These are phyloP conservation scores for Moricandia moricandioides DNA, from an alignment of 345 rosid genomes.

Conservation along the genomic window DNA sequence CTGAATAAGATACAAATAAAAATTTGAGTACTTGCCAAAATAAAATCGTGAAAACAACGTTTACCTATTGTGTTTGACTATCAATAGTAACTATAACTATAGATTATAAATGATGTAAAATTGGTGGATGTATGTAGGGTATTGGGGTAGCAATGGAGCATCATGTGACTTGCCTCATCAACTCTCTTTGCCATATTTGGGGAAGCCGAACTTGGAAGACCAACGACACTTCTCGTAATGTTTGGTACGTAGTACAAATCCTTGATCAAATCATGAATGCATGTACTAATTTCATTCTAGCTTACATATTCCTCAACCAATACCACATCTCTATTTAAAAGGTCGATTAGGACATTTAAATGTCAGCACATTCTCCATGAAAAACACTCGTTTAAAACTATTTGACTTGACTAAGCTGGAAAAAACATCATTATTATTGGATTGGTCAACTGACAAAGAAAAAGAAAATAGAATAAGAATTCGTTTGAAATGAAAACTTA, in stretches of 20 bases:
- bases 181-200: conserved; percentile 39
- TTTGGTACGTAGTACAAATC: conserved; percentile 27
- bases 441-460: neutral
- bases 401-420: neutral
- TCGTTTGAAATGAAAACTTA: neutral
- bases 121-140: conserved; percentile 25
- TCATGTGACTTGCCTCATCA: conserved; percentile 37
- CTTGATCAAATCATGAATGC: neutral
- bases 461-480: neutral
- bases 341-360: neutral
- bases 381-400: neutral
- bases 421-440: conserved; percentile 3
- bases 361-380: neutral
- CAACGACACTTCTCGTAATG: conserved; percentile 38
- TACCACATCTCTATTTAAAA: neutral
- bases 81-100: neutral
- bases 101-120: neutral
- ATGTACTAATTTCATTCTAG: neutral
- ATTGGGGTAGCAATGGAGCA: conserved; percentile 37
- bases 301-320: neutral
- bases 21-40: neutral
- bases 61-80: neutral
- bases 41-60: neutral
- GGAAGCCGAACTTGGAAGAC: conserved; percentile 41
- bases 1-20: too few species aligned